A percentile compares a stretch with the other conserved stretches of the same genome.
Evolutionary conservation across 139 green algal species (phyloP).

Genomic region (Tetraselmis chui): DNA sequence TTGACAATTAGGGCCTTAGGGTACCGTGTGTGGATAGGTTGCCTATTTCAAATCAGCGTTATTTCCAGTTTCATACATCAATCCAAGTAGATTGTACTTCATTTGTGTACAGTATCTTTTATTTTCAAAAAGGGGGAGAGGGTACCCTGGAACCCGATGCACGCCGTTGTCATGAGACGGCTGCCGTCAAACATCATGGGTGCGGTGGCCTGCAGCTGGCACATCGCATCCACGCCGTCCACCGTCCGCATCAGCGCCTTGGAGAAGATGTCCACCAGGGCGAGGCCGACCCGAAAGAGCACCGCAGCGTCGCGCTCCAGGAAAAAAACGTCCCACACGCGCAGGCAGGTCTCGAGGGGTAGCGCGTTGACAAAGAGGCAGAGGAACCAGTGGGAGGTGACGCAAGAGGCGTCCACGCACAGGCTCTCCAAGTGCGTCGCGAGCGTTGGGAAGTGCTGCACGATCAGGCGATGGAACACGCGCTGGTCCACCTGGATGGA

Average conservation of each 20-base stretch:
- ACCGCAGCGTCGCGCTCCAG: conserved; percentile 58
- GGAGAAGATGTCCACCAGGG: conserved; percentile 66
- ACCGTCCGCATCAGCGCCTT: conserved; percentile 42
- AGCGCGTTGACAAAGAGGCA: conserved; percentile 83
- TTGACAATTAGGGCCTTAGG: too few relatives aligned
- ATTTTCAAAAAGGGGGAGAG: too few relatives aligned
- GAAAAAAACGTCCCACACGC: conserved; percentile 77
- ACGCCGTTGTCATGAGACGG: conserved; percentile 46
- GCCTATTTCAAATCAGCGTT: not conserved
- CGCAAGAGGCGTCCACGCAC: conserved; percentile 21
- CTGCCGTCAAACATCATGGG: conserved; percentile 51
- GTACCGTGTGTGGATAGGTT: too few relatives aligned
- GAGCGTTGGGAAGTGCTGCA: conserved; percentile 5
- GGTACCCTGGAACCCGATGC: conserved; percentile 25
- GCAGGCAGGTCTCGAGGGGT: conserved; percentile 73
- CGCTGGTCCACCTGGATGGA: not conserved
- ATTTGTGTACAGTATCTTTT: not conserved
- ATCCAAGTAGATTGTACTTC: not conserved
- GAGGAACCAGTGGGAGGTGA: conserved; percentile 71
- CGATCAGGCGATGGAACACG: conserved; percentile 6
- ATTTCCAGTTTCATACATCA: not conserved
- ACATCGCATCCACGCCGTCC: conserved; percentile 43
- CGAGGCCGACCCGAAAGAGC: conserved; percentile 63
- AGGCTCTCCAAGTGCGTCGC: conserved; percentile 21
- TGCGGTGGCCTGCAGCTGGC: conserved; percentile 49